Conservation (phyloP, 192 early-diverging fungal species). For the Rhizoclosmatium globosum region DNA sequence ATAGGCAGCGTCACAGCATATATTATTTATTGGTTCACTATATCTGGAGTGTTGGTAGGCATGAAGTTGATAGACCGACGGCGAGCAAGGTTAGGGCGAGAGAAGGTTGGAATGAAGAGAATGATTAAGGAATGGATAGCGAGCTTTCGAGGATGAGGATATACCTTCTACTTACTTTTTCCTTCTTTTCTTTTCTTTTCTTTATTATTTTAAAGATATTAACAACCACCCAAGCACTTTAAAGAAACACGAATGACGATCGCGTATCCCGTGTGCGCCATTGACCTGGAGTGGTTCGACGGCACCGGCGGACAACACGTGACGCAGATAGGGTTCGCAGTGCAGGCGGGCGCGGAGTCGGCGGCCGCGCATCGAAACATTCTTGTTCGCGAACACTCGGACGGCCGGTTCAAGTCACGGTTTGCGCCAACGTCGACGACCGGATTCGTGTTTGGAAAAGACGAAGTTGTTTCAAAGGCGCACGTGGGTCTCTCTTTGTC, state of each 20-base stretch:
- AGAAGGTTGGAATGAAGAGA: slow-evolving; percentile 22
- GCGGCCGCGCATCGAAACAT: background rate
- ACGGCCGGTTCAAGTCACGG: background rate
- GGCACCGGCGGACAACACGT: slow-evolving; percentile 17
- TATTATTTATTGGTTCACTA: slow-evolving; percentile 78
- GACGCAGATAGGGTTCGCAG: slow-evolving; percentile 18
- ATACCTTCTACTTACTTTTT: too few species aligned
- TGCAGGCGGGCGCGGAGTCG: background rate
- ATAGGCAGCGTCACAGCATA: slow-evolving; percentile 78
- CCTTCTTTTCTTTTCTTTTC: too few species aligned
- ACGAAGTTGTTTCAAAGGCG: background rate
- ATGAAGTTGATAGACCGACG: slow-evolving; percentile 42
- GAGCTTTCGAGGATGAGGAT: too few species aligned
- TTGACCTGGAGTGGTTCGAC: slow-evolving; percentile 35
- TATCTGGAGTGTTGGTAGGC: slow-evolving; percentile 60
- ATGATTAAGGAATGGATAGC: slow-evolving; percentile 3
- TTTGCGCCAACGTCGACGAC: slow-evolving; percentile 5
- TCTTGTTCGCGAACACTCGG: background rate
- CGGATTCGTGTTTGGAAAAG: slow-evolving; percentile 24
- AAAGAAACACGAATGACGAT: background rate
- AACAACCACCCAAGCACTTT: too few species aligned
- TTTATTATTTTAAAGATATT: too few species aligned
- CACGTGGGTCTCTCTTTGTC: background rate
- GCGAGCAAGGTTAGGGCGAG: background rate
- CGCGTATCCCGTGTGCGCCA: background rate